These are phyloP conservation scores for Isatis lusitanica DNA, from an alignment of 441 rosid species.

Conservation along the genomic window DNA sequence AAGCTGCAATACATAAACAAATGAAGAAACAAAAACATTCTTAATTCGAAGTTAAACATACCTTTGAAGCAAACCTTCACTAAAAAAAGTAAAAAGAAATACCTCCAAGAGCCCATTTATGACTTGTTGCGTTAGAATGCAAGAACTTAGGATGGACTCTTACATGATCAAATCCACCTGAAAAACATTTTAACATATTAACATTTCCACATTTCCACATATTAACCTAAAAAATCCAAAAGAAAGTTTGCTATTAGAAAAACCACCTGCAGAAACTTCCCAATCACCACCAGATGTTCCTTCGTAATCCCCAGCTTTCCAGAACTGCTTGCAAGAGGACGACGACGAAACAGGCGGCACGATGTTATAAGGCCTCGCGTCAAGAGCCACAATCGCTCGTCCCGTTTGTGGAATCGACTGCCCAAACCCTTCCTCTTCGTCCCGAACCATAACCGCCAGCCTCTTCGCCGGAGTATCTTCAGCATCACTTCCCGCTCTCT, in stretches of 20 bases:
- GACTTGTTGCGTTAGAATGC: constrained; percentile 96
- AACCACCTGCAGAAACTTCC: constrained; percentile 51
- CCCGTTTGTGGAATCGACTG: background rate
- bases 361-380: constrained; percentile 2
- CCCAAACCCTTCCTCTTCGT: constrained; percentile 44
- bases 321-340: constrained; percentile 58
- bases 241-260: too few relatives aligned
- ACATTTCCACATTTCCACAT: too few relatives aligned
- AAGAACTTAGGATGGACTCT: constrained; percentile 94
- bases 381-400: background rate
- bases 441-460: constrained; percentile 37
- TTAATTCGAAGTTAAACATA: background rate
- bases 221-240: background rate
- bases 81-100: background rate
- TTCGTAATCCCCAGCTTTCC: constrained; percentile 95
- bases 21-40: background rate
- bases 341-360: background rate
- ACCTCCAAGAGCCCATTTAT: constrained; percentile 99
- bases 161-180: constrained; percentile 92
- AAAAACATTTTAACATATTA: background rate
- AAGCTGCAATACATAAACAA: constrained; percentile 53
- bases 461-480: constrained; percentile 28
- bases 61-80: background rate
- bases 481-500: constrained; percentile 30
- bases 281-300: constrained; percentile 54